Evolutionary conservation across 2,329 filamentous ascomycete species (phyloP).

Genomic region (Daldinia sp.): DNA sequence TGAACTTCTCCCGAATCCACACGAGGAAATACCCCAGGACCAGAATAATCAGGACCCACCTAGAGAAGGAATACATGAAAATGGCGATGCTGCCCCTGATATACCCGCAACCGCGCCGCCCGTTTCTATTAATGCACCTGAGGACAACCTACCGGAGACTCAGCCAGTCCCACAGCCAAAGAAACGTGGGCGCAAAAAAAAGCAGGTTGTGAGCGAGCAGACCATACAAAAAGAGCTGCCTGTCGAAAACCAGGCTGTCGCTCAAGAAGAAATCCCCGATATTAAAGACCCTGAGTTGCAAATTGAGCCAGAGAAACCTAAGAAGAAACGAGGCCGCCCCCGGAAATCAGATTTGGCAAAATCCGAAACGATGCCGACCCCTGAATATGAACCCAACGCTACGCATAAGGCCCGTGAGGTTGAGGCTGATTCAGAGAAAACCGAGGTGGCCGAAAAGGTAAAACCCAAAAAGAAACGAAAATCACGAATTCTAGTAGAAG

Average conservation of each 20-base stretch:
- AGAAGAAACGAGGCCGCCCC: conserved; percentile 51
- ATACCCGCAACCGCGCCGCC: conserved; percentile 25
- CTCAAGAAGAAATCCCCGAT: conserved; percentile 9
- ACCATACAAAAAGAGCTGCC: conserved; percentile 12
- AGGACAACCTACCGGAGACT: conserved; percentile 24
- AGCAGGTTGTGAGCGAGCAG: conserved; percentile 40
- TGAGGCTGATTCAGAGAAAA: conserved; percentile 12
- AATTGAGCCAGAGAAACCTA: conserved; percentile 43
- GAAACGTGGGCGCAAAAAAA: conserved; percentile 52
- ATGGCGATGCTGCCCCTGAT: conserved; percentile 17
- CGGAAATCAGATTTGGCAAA: conserved; percentile 47
- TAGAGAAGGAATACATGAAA: neutral
- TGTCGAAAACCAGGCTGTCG: conserved; percentile 9
- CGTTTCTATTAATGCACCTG: conserved; percentile 7
- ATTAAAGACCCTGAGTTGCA: conserved; percentile 31
- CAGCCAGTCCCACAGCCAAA: conserved; percentile 41
- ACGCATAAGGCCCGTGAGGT: neutral
- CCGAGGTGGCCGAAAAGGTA: conserved; percentile 18
- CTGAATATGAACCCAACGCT: conserved; percentile 8
- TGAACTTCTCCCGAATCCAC: conserved; percentile 24
- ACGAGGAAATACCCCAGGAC: conserved; percentile 11
- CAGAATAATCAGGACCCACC: conserved; percentile 7
- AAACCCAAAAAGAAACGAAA: conserved; percentile 30
- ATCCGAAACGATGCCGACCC: conserved; percentile 8
- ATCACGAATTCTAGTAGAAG: conserved; percentile 13